Conservation (phyloP, 2,329 filamentous ascomycete species). For the Fusarium anguioides region DNA sequence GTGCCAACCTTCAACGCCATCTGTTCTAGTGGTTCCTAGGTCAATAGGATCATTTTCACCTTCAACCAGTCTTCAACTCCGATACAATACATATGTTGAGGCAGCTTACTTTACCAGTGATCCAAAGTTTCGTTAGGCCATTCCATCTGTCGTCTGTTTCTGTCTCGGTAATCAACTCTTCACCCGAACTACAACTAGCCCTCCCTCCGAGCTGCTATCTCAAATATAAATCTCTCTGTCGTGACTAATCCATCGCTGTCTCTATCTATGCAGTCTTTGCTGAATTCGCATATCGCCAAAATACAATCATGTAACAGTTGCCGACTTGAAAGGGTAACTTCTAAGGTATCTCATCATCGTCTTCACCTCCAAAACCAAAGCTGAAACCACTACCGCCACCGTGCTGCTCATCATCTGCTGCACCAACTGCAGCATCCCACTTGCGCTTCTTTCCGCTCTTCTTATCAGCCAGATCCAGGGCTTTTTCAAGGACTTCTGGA, state of each 20-base stretch:
- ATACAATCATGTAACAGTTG: not conserved
- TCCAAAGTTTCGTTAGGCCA: not conserved
- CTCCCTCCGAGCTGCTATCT: not conserved
- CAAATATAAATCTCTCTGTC: not conserved
- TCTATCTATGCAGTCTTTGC: not conserved
- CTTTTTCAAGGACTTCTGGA: conserved; percentile 75
- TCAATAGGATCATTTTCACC: not conserved
- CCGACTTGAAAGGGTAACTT: conserved; percentile 3
- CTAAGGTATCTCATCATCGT: conserved; percentile 60
- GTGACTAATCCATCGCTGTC: not conserved
- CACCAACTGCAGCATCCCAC: conserved; percentile 80
- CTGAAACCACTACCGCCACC: conserved; percentile 57
- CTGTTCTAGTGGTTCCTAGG: not conserved
- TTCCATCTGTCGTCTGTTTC: not conserved
- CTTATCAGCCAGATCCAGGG: conserved; percentile 72
- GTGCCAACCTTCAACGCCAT: conserved; percentile 9
- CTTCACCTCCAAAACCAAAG: conserved; percentile 65
- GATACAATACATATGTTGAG: too few species aligned
- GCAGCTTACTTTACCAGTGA: too few species aligned
- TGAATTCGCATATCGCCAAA: conserved; percentile 2
- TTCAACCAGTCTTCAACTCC: not conserved
- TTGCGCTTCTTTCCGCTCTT: conserved; percentile 78
- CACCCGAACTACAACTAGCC: not conserved
- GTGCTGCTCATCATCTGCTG: conserved; percentile 49
- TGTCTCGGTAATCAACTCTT: not conserved